A percentile compares a stretch with the other conserved stretches of the same genome.
These are phyloP conservation scores for Apophysomyces elegans DNA, from an alignment of 371 early-diverging fungal species.

Conservation along the genomic window DNA sequence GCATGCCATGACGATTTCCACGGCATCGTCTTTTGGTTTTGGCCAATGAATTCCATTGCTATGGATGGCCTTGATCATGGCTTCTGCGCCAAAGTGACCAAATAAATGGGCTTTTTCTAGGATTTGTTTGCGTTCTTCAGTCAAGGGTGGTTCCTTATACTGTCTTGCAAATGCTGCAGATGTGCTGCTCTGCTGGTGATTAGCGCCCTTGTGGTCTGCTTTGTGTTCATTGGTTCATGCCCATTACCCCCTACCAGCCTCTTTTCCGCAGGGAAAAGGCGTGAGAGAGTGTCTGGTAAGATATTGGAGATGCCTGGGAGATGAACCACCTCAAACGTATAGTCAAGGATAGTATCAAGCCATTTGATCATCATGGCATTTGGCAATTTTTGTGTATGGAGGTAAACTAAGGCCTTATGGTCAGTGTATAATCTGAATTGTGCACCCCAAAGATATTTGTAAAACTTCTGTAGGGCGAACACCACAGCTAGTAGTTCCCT, in stretches of 20 bases:
- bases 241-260: slow-evolving; percentile 26
- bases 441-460: slow-evolving; percentile 32
- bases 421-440: slow-evolving; percentile 27
- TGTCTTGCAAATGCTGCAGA: neutral
- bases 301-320: slow-evolving; percentile 27
- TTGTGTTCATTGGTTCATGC: neutral
- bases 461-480: slow-evolving; percentile 32
- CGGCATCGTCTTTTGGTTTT: slow-evolving; percentile 21
- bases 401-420: slow-evolving; percentile 23
- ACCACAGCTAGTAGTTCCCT: slow-evolving; percentile 23
- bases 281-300: slow-evolving; percentile 24
- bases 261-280: slow-evolving; percentile 20
- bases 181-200: neutral
- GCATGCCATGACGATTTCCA: slow-evolving; percentile 18
- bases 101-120: slow-evolving; percentile 18
- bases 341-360: slow-evolving; percentile 29
- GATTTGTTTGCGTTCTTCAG: slow-evolving; percentile 14
- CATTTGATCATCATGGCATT: slow-evolving; percentile 29
- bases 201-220: neutral
- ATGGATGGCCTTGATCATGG: slow-evolving; percentile 18
- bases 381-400: slow-evolving; percentile 22
- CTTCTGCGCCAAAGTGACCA: slow-evolving; percentile 29
- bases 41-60: slow-evolving; percentile 22
- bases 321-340: slow-evolving; percentile 29
- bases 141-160: neutral